Conservation (phyloP, 1,139 yeast genomes). For the Schwanniomyces etchellsii region DNA sequence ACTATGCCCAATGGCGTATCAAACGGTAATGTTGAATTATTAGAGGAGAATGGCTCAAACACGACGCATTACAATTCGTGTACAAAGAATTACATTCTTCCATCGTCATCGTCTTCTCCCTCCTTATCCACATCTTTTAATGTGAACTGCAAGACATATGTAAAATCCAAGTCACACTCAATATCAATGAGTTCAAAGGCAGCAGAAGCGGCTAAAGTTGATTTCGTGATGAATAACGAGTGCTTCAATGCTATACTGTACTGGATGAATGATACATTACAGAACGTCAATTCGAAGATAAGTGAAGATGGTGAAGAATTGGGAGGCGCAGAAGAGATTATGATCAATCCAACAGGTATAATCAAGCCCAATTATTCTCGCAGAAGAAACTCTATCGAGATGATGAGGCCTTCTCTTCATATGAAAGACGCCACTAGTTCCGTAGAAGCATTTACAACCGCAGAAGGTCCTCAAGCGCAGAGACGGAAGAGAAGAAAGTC, state of each 20-base stretch:
- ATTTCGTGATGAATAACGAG: slow-evolving; percentile 36
- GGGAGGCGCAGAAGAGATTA: slow-evolving; percentile 13
- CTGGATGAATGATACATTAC: slow-evolving; percentile 28
- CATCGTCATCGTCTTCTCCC: slow-evolving; percentile 7
- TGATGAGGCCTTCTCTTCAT: background rate
- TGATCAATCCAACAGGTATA: slow-evolving; percentile 23
- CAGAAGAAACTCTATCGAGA: slow-evolving; percentile 19
- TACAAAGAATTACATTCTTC: slow-evolving; percentile 6
- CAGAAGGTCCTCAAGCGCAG: slow-evolving; percentile 4
- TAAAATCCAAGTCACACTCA: slow-evolving; percentile 4
- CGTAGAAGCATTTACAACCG: background rate
- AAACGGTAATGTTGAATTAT: background rate
- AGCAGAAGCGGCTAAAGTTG: slow-evolving; percentile 10
- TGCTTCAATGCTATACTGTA: slow-evolving; percentile 34
- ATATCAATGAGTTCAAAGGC: slow-evolving; percentile 5
- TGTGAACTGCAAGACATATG: slow-evolving; percentile 1
- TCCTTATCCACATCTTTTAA: slow-evolving; percentile 8
- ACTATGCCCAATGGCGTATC: slow-evolving; percentile 7
- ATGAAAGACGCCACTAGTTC: slow-evolving; percentile 9
- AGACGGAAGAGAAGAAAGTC: slow-evolving; percentile 13
- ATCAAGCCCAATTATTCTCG: slow-evolving; percentile 12
- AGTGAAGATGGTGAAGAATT: slow-evolving; percentile 8
- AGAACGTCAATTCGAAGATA: slow-evolving; percentile 7
- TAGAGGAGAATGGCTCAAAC: slow-evolving; percentile 9
- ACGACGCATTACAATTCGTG: slow-evolving; percentile 6